Evolutionary conservation across 2,329 filamentous ascomycete genomes (phyloP).

Genomic region (Byssochlamys sp.): DNA sequence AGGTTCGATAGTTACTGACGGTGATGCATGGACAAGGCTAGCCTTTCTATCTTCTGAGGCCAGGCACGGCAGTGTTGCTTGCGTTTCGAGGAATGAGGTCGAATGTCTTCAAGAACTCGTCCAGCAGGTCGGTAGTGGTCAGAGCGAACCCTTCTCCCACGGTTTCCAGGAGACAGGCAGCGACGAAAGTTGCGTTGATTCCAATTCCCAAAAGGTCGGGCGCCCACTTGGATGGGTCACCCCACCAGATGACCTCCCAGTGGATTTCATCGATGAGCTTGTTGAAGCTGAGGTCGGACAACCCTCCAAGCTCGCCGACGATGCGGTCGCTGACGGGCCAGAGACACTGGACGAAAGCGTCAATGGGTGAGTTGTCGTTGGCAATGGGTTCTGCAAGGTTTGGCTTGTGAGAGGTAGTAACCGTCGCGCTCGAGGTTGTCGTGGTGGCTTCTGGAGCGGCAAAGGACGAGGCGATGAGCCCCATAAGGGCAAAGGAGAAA

Average conservation of each 20-base stretch:
- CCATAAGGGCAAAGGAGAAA: neutral
- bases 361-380: neutral
- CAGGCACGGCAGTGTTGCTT: neutral
- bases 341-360: neutral
- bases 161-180: neutral
- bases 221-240: neutral
- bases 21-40: neutral
- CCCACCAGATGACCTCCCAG: conserved; percentile 1
- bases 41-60: neutral
- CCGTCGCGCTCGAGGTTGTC: neutral
- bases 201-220: neutral
- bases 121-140: neutral
- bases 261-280: neutral
- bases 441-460: neutral
- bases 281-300: neutral
- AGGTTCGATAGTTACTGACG: neutral
- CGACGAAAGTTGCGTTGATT: neutral
- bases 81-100: neutral
- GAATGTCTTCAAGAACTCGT: neutral
- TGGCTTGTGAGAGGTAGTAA: neutral
- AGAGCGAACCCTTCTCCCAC: neutral
- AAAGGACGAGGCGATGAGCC: neutral
- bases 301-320: neutral
- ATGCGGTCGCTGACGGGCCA: neutral
- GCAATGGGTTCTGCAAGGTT: neutral